Base-by-base conservation (phyloP, 2,329 filamentous ascomycete genomes). In the Pseudogymnoascus sp. region DNA sequence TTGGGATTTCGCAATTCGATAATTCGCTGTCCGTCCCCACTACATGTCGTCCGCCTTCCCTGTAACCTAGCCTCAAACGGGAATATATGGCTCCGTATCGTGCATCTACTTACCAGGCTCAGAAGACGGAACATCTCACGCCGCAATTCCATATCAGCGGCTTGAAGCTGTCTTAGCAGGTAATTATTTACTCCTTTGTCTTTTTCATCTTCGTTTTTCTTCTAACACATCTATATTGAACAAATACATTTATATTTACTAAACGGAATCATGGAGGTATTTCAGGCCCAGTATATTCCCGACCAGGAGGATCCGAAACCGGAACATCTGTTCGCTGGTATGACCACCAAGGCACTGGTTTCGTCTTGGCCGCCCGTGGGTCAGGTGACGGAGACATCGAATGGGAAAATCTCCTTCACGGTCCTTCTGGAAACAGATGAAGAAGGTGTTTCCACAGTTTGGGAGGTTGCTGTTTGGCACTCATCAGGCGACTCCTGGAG, bases 381-480 rank as follows among this genome's bases (percentile, higher is more conserved):
- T 1, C 89, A 92, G 70, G 81, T 89, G 22, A 92, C 90, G 1
- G 79, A 83, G 57, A 70, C 89, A 18, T 73, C 77, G 25, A 70
- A 71, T 18, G 69, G 69, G 2, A 66, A 80, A 68, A 76, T 88
- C 38, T 71, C 72, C 1, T 87, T 97, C 66, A 86, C 82, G 0
- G 86, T 88, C 6, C 74, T 92, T 11, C 78, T 96, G 33, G 86
- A 92, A 67, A 83, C 87, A 41, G 82, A 83, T 39, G 73, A 72
- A 20, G 77, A 77, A 36, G 80, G 81, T 54, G 77, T 78, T 6
- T 75, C 81, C 14, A 77, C 84, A 63, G 69, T 78, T 18, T 94
- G 89, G 87, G 82, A 94, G 67, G 82, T 91, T 33, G 83, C 83
- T 14, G 74, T 95, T 6, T 96, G 91, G 90, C 84, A 90, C 62